Evolutionary conservation across 192 early-diverging fungal genomes (phyloP), one percentile per base, ranked within the genome.

Genomic region (Backusella mclennaniae): DNA sequence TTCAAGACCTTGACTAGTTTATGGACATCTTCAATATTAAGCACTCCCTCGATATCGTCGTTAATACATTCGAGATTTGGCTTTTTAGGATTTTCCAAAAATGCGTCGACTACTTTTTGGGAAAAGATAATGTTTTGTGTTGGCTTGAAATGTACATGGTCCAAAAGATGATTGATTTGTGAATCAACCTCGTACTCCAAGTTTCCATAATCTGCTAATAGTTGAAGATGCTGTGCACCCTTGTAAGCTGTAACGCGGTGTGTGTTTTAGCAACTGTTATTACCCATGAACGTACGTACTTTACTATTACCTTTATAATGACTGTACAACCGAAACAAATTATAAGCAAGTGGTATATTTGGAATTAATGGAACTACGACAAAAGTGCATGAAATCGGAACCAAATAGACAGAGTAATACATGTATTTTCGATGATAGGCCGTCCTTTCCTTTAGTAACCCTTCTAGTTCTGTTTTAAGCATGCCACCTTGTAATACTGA

Each of bases 301-400:
- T 3, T 15, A 36, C 9, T 23, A 26, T 68, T 82, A 83, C 92
- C 93, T 91, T 92, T 92, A 79, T 93, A 93, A 66, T 95, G 92
- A 77, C 91, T 92, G 79, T 93, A 95, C 29, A 95, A 84, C 4
- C 93, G 90, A 73, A 92, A 95, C 36, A 92, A 71, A 79, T 95
- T 95, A 78, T 95, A 95, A 35, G 91, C 91, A 19, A 95, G 75
- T 0, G 92, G 92, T 41, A 95, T 89, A 76, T 95, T 95, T 46
- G 93, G 93, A 9, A 95, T 74, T 19, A 95, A 29, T 3, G 93
- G 93, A 4, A 95, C 88, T 69, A 93, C 76, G 5, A 86, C 89
- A 85, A 95, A 95, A 21, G 89, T 77, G 67, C 87, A 86, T 5
- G 93, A 83, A 26, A 93, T 80, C 4, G 93, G 93, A 26, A 95